Evolutionary conservation across 1,284 basidiomycete species (phyloP).

Genomic region (Coniophora puteana): DNA sequence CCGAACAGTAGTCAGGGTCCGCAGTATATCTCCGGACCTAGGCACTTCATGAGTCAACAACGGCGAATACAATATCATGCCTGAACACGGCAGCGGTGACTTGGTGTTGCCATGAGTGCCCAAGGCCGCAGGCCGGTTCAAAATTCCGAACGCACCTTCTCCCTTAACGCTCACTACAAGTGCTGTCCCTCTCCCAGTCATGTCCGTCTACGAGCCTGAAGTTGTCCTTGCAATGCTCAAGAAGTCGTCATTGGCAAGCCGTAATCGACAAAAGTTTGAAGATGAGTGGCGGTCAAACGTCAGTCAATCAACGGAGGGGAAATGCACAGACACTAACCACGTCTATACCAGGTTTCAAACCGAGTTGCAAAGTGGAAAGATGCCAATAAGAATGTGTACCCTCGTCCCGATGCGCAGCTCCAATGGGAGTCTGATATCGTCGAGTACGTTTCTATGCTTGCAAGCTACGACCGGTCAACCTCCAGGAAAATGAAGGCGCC

Average conservation of each 20-base stretch:
- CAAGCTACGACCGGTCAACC: conserved; percentile 4
- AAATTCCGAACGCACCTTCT: too few relatives aligned
- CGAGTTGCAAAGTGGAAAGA: conserved; percentile 3
- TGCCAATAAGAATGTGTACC: conserved; percentile 1
- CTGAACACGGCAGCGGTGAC: too few relatives aligned
- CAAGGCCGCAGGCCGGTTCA: too few relatives aligned
- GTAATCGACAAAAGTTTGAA: background rate
- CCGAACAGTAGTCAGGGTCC: too few relatives aligned
- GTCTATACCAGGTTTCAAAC: conserved; percentile 1
- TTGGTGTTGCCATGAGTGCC: too few relatives aligned
- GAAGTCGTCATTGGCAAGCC: background rate
- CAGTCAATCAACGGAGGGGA: background rate
- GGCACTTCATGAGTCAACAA: too few relatives aligned
- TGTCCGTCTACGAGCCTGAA: conserved; percentile 7
- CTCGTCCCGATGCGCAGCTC: conserved; percentile 9
- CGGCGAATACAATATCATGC: too few relatives aligned
- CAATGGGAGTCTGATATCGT: conserved; percentile 17
- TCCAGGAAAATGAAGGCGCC: conserved; percentile 5
- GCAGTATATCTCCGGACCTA: too few relatives aligned
- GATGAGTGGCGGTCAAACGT: conserved; percentile 1
- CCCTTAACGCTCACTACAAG: too few relatives aligned
- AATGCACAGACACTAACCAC: background rate
- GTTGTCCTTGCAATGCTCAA: conserved; percentile 1
- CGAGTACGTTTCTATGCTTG: conserved; percentile 17
- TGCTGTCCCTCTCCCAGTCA: too few relatives aligned